phyloP scores from a whole-genome alignment of 1,139 yeast species.

The Komagataea norvegica region DNA sequence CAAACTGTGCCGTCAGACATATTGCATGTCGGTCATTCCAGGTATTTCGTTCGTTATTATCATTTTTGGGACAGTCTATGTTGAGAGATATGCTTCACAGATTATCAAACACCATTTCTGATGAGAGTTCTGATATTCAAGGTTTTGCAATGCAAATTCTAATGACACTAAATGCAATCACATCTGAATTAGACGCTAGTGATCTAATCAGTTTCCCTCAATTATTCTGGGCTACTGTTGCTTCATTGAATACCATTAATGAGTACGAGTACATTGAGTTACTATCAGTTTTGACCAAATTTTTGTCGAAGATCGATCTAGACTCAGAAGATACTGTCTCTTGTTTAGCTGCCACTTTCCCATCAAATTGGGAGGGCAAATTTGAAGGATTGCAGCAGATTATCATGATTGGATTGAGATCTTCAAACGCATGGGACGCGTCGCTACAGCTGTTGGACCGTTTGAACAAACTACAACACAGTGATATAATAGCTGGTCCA shows the following conservation, averaged over 20 bases:
- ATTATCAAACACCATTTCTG: slow-evolving; percentile 88
- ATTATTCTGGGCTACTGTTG: slow-evolving; percentile 92
- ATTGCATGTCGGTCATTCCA: slow-evolving; percentile 96
- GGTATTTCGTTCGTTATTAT: slow-evolving; percentile 74
- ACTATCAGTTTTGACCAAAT: slow-evolving; percentile 72
- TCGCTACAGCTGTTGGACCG: slow-evolving; percentile 71
- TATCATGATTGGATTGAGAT: slow-evolving; percentile 76
- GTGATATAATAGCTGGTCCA: slow-evolving; percentile 73
- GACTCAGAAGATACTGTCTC: slow-evolving; percentile 83
- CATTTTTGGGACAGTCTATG: slow-evolving; percentile 82
- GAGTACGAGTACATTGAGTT: slow-evolving; percentile 93
- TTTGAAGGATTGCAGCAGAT: slow-evolving; percentile 84
- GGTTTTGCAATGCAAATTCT: slow-evolving; percentile 96
- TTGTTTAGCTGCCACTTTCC: slow-evolving; percentile 79
- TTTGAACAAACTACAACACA: slow-evolving; percentile 60
- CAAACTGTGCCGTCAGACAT: slow-evolving; percentile 95
- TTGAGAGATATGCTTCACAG: slow-evolving; percentile 91
- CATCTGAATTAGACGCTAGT: slow-evolving; percentile 76
- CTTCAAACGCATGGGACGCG: slow-evolving; percentile 75
- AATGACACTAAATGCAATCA: slow-evolving; percentile 90
- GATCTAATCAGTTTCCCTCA: slow-evolving; percentile 87
- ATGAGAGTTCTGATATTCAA: slow-evolving; percentile 82
- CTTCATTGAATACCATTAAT: slow-evolving; percentile 83
- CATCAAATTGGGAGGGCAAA: slow-evolving; percentile 93
- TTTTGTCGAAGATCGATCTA: slow-evolving; percentile 80